phyloP scores from a whole-genome alignment of 208 protist genomes.

The Trypanosoma platydactyli region DNA sequence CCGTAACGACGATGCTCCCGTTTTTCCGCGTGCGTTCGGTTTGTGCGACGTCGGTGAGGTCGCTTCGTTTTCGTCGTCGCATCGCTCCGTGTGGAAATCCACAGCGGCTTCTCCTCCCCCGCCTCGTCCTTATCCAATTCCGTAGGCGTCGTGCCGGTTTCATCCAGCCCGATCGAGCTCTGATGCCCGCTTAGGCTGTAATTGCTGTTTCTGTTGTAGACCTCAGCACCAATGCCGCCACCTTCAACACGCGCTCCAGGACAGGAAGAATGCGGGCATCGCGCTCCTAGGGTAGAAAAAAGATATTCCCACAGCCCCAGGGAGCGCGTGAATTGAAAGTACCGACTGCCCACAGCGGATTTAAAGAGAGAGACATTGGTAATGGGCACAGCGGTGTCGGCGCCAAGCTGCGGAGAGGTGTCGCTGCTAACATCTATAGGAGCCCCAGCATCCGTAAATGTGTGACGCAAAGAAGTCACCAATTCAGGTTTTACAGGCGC shows the following conservation, averaged over 20 bases:
- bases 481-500: not conserved
- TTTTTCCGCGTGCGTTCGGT: slow-evolving; percentile 29
- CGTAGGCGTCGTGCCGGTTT: slow-evolving; percentile 7
- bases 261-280: not conserved
- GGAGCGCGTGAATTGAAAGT: slow-evolving; percentile 17
- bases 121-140: not conserved
- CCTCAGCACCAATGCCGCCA: not conserved
- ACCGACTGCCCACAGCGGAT: slow-evolving; percentile 11
- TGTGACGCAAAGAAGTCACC: not conserved
- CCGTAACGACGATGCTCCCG: slow-evolving; percentile 7
- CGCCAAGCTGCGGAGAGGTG: not conserved
- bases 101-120: not conserved
- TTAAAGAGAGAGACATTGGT: slow-evolving; percentile 28
- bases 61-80: not conserved
- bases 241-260: not conserved
- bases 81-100: not conserved
- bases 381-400: slow-evolving; percentile 22
- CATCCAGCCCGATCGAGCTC: slow-evolving; percentile 22
- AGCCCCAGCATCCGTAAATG: not conserved
- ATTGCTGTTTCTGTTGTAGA: slow-evolving; percentile 7
- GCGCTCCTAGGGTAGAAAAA: not conserved
- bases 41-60: slow-evolving; percentile 21
- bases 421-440: not conserved
- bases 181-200: not conserved
- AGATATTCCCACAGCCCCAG: slow-evolving; percentile 17